phyloP scores from a whole-genome alignment of 352 stramenopile species.

The Pythium chondricola region DNA sequence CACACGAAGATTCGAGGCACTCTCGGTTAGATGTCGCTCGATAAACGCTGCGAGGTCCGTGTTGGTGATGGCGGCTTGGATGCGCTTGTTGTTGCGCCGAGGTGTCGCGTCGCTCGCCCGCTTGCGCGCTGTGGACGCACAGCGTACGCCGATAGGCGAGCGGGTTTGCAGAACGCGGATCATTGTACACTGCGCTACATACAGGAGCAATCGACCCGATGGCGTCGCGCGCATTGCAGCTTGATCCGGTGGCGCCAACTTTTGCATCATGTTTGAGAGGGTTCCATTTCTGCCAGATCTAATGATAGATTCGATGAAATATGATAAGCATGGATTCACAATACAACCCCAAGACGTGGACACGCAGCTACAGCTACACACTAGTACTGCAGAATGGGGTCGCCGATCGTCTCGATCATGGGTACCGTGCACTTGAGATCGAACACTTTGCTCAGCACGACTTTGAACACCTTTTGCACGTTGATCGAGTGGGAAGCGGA shows the following conservation, averaged over 20 bases:
- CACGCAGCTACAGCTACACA: not conserved
- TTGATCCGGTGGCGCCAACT: not conserved
- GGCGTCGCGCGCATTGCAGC: not conserved
- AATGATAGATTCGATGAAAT: slow-evolving; percentile 9
- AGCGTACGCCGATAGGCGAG: not conserved
- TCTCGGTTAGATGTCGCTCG: not conserved
- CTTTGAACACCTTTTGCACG: slow-evolving; percentile 95
- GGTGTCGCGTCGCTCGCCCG: not conserved
- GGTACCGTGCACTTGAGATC: slow-evolving; percentile 92
- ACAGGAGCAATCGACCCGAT: not conserved
- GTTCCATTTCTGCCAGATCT: no score
- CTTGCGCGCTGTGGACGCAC: not conserved
- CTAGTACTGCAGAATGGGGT: slow-evolving; percentile 88
- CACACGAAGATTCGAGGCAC: slow-evolving; percentile 35
- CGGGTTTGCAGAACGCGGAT: no score
- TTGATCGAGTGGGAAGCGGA: slow-evolving; percentile 93
- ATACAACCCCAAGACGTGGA: not conserved
- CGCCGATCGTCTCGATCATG: slow-evolving; percentile 88
- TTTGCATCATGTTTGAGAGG: no score
- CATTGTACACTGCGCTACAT: no score
- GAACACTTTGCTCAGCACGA: slow-evolving; percentile 92
- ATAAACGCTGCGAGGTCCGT: slow-evolving; percentile 14
- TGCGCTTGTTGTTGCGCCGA: slow-evolving; percentile 26
- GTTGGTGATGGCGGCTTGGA: slow-evolving; percentile 43
- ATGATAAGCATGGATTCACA: slow-evolving; percentile 1